These are phyloP conservation scores for Fusarium phyllophilum DNA, from an alignment of 2,329 filamentous ascomycete species.

Conservation along the genomic window DNA sequence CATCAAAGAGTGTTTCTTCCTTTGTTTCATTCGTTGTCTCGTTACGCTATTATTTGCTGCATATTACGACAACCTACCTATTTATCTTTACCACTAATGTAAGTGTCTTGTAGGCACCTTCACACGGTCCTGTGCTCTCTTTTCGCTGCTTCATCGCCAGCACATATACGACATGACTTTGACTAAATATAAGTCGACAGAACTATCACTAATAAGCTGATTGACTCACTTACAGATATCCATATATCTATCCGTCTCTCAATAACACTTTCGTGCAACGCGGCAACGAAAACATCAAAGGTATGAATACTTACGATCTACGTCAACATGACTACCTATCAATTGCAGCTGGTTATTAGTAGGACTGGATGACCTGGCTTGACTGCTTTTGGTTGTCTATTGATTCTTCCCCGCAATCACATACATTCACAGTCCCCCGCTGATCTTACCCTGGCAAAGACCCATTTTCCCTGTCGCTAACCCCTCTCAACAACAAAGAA, in stretches of 20 bases:
- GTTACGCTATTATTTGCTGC: not conserved
- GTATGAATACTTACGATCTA: constrained; percentile 3
- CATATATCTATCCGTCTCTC: not conserved
- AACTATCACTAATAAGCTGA: not conserved
- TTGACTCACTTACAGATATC: not conserved
- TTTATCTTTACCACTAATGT: too few relatives aligned
- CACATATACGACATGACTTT: not conserved
- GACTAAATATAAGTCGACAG: not conserved
- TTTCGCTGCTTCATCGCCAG: not conserved
- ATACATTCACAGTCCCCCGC: not conserved
- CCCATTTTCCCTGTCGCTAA: constrained; percentile 6
- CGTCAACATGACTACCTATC: constrained; percentile 18
- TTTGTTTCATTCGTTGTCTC: not conserved
- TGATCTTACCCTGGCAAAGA: constrained; percentile 12
- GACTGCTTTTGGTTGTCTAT: constrained; percentile 13
- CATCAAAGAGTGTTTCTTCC: not conserved
- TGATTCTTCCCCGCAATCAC: constrained; percentile 13
- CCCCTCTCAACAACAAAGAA: constrained; percentile 7
- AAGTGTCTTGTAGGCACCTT: not conserved
- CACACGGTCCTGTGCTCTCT: not conserved
- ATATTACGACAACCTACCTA: not conserved
- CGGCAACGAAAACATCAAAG: not conserved
- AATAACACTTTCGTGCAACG: not conserved
- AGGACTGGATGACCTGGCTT: constrained; percentile 8
- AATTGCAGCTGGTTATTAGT: not conserved